These are phyloP conservation scores for Piper betle DNA, from an alignment of 164 flowering plant species.

Conservation along the genomic window DNA sequence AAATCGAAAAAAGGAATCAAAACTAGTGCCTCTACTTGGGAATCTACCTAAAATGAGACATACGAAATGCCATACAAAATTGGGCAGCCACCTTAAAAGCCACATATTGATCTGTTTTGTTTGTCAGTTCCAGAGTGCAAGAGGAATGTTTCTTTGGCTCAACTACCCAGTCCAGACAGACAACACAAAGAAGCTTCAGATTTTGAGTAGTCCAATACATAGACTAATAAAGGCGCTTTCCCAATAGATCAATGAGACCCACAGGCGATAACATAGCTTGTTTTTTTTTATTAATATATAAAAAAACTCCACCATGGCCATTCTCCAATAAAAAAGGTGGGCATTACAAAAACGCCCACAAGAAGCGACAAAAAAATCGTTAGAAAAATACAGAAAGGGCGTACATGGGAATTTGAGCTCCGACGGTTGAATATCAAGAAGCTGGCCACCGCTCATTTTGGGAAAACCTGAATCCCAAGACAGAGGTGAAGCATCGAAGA, in stretches of 20 bases:
- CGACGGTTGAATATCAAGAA: constrained; percentile 20
- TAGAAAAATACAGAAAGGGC: background rate
- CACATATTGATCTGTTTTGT: constrained; percentile 64
- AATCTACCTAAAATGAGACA: background rate
- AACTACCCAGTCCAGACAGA: constrained; percentile 23
- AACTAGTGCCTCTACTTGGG: background rate
- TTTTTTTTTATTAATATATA: no score
- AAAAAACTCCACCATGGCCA: no score
- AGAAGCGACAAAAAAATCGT: background rate
- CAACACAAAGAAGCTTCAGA: background rate
- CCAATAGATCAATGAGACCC: background rate
- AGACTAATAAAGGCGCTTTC: background rate
- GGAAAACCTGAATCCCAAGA: no score
- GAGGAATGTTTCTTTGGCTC: constrained; percentile 86
- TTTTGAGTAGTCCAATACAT: background rate
- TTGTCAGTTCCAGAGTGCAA: constrained; percentile 63
- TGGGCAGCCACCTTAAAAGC: constrained; percentile 61
- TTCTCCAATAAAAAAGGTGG: background rate
- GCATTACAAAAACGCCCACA: background rate
- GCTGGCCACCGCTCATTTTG: constrained; percentile 22
- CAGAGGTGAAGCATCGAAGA: no score
- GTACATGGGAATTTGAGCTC: constrained; percentile 28
- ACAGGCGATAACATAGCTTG: background rate
- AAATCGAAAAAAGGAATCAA: background rate
- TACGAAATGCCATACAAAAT: background rate